Conservation (phyloP, 2,329 filamentous ascomycete genomes). For the Trichothecium roseum region DNA sequence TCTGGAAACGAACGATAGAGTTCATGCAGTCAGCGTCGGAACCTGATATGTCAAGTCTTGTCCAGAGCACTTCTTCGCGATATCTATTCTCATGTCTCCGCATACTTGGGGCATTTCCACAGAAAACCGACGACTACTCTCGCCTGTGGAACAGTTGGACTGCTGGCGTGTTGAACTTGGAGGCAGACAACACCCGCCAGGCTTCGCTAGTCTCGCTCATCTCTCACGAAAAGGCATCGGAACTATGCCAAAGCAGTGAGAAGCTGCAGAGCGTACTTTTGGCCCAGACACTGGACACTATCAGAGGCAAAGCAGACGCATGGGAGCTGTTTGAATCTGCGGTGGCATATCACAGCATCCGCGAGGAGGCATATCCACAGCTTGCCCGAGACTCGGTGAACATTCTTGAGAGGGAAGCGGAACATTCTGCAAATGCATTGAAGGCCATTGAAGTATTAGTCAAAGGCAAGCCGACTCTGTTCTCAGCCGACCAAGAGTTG, state of each 20-base stretch:
- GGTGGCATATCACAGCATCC: slow-evolving; percentile 30
- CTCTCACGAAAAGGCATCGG: slow-evolving; percentile 28
- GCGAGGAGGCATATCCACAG: slow-evolving; percentile 18
- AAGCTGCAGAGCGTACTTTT: slow-evolving; percentile 38
- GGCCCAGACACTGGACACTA: slow-evolving; percentile 25
- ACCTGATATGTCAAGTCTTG: slow-evolving; percentile 42
- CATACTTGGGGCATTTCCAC: slow-evolving; percentile 34
- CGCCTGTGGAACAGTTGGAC: slow-evolving; percentile 35
- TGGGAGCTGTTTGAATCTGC: slow-evolving; percentile 40
- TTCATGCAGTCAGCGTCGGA: slow-evolving; percentile 40
- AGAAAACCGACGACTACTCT: slow-evolving; percentile 24
- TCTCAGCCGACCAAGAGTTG: slow-evolving; percentile 32
- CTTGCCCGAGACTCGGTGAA: slow-evolving; percentile 24
- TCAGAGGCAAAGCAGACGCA: slow-evolving; percentile 18
- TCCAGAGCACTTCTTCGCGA: slow-evolving; percentile 58
- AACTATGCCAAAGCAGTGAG: slow-evolving; percentile 25
- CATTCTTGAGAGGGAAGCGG: slow-evolving; percentile 18
- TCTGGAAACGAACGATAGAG: slow-evolving; percentile 24
- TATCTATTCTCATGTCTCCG: slow-evolving; percentile 58
- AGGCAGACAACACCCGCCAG: slow-evolving; percentile 11
- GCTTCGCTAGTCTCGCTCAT: slow-evolving; percentile 34
- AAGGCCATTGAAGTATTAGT: slow-evolving; percentile 37
- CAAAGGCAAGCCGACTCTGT: slow-evolving; percentile 29
- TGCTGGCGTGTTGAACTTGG: slow-evolving; percentile 25
- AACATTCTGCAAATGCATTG: slow-evolving; percentile 21